Evolutionary conservation across 106 monocot species (phyloP), one percentile per base, ranked within the genome.

Genomic region (Dendrobium catenatum): DNA sequence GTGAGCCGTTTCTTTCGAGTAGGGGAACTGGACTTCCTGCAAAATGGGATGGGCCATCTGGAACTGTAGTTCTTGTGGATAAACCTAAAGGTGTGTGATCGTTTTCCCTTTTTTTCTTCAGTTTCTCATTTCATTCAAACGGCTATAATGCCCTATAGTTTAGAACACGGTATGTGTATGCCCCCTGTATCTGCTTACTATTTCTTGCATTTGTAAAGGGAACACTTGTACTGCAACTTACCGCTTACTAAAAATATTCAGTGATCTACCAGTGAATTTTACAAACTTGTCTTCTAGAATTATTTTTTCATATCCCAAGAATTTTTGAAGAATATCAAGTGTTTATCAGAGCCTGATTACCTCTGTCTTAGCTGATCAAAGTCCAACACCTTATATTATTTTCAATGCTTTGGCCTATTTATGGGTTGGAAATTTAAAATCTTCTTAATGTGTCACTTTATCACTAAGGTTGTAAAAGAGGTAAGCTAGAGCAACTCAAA

Each of bases 41-140:
- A 4, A 86, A 86, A 29, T 99, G 98, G 98, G 93, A 95, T 73
- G 88, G 89, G 5, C 91, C 89, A 19, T 72, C 70, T 44, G 98
- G 98, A 47, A 95, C 95, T 10, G 93, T 95, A 29, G 87, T 95
- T 49, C 85, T 99, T 44, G 89, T 99, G n/a, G 93, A 95, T 80
- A 99, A 98, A 76, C 98, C 98, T 79, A 99, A 99, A 93, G 98
- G 98, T 99, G 16, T 9, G 70, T 37, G 1, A 22, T 61, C 22
- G 22, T 61, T 61, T 61, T 61, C 22, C 8, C 3, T 22, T 61
- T 22, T 61, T 2, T 61, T 61, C 6, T 61, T 61, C 5, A n/a
- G 7, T 6, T 6, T 61, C n/a, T 19, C 61, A n/a, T 61, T 22
- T 22, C n/a, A n/a, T 61, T 22, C 61, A 61, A 61, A 22, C 22